Base-by-base conservation (phyloP, 2,329 filamentous ascomycete species). In the Alternaria incomplexa region DNA sequence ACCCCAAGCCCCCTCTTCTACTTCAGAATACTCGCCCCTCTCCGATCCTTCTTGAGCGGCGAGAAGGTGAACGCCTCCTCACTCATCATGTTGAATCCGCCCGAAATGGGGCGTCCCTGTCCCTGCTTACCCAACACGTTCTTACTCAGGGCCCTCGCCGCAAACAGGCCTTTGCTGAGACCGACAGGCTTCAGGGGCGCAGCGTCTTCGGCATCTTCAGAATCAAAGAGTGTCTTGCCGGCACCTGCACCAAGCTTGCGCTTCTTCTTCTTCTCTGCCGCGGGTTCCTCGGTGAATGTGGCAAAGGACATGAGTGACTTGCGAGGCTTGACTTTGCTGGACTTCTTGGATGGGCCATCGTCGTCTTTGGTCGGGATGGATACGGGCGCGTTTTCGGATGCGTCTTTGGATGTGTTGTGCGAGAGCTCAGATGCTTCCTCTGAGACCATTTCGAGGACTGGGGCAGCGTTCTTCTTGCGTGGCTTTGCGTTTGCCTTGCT, bases 191-290 rank as follows among this genome's bases (percentile, higher is more conserved):
- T 80, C n/a, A 67, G 58, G 12, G 74, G 72, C 50, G 67, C 55
- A 13, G 50, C 74, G 25, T 73, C 76, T n/a, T 80, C 79, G 23
- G 68, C 72, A 13, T 75, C 78, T 9, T 71, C 71, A 15, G 64
- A 61, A 62, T 91, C 90, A 70, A 95, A 93, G 6, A 96, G 76
- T 4, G 88, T 91, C 69, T 82, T 85, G 66, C 88, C 88, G 51
- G 86, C 64, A 25, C 64, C 82, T 5, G 89, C 88, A 2, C 92
- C 83, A 6, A 93, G 81, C 79, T 93, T 94, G 65, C 91, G 88
- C 83, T 91, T 93, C 84, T 90, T 77, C 65, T 77, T 78, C 68
- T 78, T 78, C 57, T 80, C 78, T 5, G 76, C 73, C 20, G 80
- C 81, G 8, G 75, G 75, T 58, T 79, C 79, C 15, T 78, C 77